Conservation (phyloP, 495 filamentous ascomycete genomes). For the Ramalina peruviana region DNA sequence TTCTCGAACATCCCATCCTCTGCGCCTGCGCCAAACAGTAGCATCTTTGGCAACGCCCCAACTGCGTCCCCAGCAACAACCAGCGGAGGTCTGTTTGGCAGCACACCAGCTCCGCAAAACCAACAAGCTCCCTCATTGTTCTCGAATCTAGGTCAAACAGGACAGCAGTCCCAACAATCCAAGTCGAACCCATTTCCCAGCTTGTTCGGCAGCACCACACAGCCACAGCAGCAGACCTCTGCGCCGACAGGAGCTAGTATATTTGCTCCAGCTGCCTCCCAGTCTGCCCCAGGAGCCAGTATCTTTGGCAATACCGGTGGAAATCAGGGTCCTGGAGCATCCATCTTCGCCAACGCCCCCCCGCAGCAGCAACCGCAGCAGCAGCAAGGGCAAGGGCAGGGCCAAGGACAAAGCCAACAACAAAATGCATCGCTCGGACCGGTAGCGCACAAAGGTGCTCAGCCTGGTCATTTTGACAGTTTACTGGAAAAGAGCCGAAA, state of each 20-base stretch:
- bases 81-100: conserved; percentile 9
- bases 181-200: neutral
- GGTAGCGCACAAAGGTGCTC: conserved; percentile 3
- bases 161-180: neutral
- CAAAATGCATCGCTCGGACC: conserved; percentile 10
- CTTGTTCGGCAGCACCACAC: conserved; percentile 1
- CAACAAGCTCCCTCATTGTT: conserved; percentile 4
- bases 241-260: conserved; percentile 1
- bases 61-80: neutral
- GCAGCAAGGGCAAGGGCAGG: conserved; percentile 24
- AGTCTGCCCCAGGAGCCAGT: conserved; percentile 7
- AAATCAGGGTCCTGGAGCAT: conserved; percentile 5
- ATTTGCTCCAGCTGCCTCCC: conserved; percentile 5
- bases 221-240: conserved; percentile 4
- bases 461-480: conserved; percentile 74
- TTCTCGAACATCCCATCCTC: conserved; percentile 1
- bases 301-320: conserved; percentile 23
- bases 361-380: conserved; percentile 12
- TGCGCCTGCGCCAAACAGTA: conserved; percentile 1
- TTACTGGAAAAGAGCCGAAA: conserved; percentile 61
- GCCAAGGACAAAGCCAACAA: conserved; percentile 18
- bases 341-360: conserved; percentile 11
- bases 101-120: conserved; percentile 4
- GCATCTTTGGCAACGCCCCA: conserved; percentile 5
- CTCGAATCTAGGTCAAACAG: conserved; percentile 2